Evolutionary conservation across 345 rosid genomes (phyloP), one percentile per base, ranked within the genome.

Genomic region (Eucalyptus tenuipes): DNA sequence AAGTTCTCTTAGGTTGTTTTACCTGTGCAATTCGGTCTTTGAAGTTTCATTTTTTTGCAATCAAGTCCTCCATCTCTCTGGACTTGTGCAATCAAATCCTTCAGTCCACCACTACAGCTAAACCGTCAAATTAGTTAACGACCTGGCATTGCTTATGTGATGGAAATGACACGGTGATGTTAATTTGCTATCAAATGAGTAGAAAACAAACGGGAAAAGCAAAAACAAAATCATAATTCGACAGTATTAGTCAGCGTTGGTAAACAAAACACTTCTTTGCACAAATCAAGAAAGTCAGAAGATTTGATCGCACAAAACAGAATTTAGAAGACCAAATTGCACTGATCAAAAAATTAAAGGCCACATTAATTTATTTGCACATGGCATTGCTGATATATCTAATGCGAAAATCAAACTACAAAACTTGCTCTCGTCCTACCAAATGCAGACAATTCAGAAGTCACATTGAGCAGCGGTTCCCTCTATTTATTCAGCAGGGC

Each of bases 231-330:
- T 16, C 79, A 31, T 68, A 8, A 16, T 2, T 33, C 40, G 13
- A 17, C 44, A 0, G 24, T 33, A 68, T 68, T 68, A 9, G 25
- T 68, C 3, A 0, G 11, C 24, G 0, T 33, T 18, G 0, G 82
- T 71, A 71, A 37, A 18, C 45, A 37, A 71, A 11, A 10, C 82
- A 6, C 45, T 71, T 71, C 2, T 37, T 71, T 71, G 47, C 44
- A 10, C 82, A 37, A 71, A 71, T 37, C 82, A 71, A 71, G 82
- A 37, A 20, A 37, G 13, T 37, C 24, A 75, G 47, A 37, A 75
- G 82, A 75, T 75, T 18, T 37, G 25, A 75, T 37, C 8, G 27
- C 45, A 75, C 27, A 10, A 75, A 75, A 3, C 3, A 17, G 22
- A 68, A 33, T 6, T 31, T 9, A 68, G 80, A 33, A 10, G 44